These are phyloP conservation scores for Saccharomycopsis hybrid DNA, from an alignment of 1,139 yeast genomes.

Conservation along the genomic window DNA sequence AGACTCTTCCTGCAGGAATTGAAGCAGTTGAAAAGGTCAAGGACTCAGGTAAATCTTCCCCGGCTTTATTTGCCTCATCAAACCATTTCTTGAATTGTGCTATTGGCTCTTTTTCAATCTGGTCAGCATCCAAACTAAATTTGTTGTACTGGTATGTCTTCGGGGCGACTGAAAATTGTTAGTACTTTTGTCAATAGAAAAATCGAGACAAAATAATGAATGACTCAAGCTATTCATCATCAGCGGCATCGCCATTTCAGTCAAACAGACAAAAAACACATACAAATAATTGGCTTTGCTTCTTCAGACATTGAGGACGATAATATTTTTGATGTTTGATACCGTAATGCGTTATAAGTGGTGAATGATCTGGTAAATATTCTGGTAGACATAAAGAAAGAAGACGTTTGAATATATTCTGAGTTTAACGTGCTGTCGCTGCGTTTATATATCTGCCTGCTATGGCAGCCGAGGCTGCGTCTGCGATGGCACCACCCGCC, in stretches of 20 bases:
- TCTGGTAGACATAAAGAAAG: too few species aligned
- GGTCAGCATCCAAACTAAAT: conserved; percentile 48
- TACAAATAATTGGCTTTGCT: conserved; percentile 7
- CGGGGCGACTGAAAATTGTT: conserved; percentile 50
- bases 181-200: conserved; percentile 11
- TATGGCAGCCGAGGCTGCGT: too few species aligned
- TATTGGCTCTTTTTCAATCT: conserved; percentile 57
- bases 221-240: neutral
- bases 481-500: too few species aligned
- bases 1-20: conserved; percentile 81
- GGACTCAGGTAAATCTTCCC: conserved; percentile 68
- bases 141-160: conserved; percentile 84
- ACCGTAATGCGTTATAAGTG: too few species aligned
- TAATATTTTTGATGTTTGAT: too few species aligned
- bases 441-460: too few species aligned
- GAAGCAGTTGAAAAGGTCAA: conserved; percentile 78
- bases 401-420: too few species aligned
- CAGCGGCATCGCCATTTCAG: too few species aligned
- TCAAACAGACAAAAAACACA: neutral
- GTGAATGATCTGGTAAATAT: too few species aligned
- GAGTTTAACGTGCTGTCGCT: too few species aligned
- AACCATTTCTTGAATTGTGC: conserved; percentile 82
- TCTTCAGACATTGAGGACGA: neutral
- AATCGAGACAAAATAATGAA: neutral
- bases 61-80: conserved; percentile 58